Evolutionary conservation across 495 filamentous ascomycete species (phyloP).

Genomic region (Neurospora sp.): DNA sequence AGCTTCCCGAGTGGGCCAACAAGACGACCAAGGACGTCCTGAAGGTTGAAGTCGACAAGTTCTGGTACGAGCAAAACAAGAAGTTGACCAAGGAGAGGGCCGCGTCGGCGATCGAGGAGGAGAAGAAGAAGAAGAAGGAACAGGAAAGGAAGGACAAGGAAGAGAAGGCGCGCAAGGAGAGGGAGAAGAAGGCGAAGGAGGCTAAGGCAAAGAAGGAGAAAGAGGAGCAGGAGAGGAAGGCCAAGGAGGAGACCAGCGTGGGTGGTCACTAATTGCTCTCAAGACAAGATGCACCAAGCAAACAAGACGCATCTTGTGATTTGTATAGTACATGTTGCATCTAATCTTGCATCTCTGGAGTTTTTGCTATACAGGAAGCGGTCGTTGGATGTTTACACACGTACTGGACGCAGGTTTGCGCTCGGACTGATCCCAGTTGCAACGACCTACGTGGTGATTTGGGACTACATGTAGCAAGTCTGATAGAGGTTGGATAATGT

Average conservation of each 20-base stretch:
- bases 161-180: conserved; percentile 3
- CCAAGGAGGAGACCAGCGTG: neutral
- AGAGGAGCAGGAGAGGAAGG: conserved; percentile 2
- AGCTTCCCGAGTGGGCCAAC: conserved; percentile 16
- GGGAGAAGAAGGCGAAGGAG: conserved; percentile 1
- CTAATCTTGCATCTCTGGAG: neutral
- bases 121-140: neutral
- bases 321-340: neutral
- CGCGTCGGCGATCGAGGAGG: conserved; percentile 2
- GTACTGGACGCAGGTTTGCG: neutral
- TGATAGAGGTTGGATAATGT: neutral
- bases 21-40: conserved; percentile 5
- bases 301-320: neutral
- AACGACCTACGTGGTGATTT: no score
- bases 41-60: conserved; percentile 4
- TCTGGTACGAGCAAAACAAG: conserved; percentile 5
- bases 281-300: neutral
- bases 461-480: neutral
- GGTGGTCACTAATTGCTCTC: neutral
- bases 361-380: neutral
- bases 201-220: conserved; percentile 3
- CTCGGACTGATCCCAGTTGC: neutral
- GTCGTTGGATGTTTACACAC: neutral
- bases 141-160: conserved; percentile 4
- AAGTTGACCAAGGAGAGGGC: conserved; percentile 1